A percentile compares a stretch with the other conserved stretches of the same genome.
These are phyloP conservation scores for Microcyclospora pomicola DNA, from an alignment of 2,329 filamentous ascomycete species.

Conservation along the genomic window DNA sequence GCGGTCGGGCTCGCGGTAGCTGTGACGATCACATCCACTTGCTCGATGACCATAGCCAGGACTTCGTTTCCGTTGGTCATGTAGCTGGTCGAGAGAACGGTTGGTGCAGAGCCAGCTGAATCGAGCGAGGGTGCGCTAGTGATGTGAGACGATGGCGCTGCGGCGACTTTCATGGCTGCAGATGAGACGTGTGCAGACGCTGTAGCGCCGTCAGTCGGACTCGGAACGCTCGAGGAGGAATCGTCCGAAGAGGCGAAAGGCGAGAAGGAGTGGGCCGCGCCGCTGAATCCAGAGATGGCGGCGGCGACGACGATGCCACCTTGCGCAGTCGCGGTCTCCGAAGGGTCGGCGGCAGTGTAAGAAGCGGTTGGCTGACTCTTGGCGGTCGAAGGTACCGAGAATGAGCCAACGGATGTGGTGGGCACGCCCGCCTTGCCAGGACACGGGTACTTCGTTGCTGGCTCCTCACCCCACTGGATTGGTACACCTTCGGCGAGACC, in stretches of 20 bases:
- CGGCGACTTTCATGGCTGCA: slow-evolving; percentile 1
- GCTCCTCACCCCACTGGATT: slow-evolving; percentile 32
- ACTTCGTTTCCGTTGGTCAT: slow-evolving; percentile 30
- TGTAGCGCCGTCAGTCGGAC: neutral
- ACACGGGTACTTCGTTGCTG: slow-evolving; percentile 24
- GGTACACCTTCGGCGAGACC: slow-evolving; percentile 53
- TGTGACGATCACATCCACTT: slow-evolving; percentile 30
- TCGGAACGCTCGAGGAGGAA: neutral
- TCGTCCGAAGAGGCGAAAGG: slow-evolving; percentile 1
- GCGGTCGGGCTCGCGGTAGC: slow-evolving; percentile 18
- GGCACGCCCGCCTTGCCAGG: slow-evolving; percentile 10
- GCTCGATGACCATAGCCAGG: slow-evolving; percentile 31
- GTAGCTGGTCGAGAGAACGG: slow-evolving; percentile 26
- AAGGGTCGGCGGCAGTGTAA: slow-evolving; percentile 14
- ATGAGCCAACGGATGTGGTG: slow-evolving; percentile 8
- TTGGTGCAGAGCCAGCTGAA: slow-evolving; percentile 6
- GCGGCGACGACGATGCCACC: slow-evolving; percentile 12
- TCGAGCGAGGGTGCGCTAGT: slow-evolving; percentile 16
- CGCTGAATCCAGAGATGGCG: slow-evolving; percentile 1
- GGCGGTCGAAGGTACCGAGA: slow-evolving; percentile 5
- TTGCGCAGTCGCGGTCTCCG: slow-evolving; percentile 11
- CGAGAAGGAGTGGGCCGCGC: no score
- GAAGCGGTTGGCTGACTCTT: slow-evolving; percentile 7
- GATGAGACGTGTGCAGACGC: slow-evolving; percentile 11
- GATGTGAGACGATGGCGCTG: slow-evolving; percentile 2